These are phyloP conservation scores for Pascua sp. DNA, from an alignment of 1,284 basidiomycete genomes.

Conservation along the genomic window DNA sequence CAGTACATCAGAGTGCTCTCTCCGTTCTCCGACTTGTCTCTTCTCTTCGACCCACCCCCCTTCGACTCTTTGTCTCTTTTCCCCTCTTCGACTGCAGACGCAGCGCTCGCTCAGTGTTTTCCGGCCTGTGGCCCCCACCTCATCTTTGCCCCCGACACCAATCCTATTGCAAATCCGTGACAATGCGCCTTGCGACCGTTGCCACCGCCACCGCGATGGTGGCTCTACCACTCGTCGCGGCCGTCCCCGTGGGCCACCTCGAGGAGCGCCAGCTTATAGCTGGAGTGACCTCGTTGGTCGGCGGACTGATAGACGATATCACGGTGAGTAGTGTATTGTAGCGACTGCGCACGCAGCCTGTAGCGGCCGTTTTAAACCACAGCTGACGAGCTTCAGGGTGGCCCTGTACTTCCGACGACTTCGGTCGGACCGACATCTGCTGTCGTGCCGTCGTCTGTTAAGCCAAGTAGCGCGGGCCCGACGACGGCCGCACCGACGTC, in stretches of 20 bases:
- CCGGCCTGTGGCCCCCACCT: too few relatives aligned
- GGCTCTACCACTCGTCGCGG: conserved; percentile 4
- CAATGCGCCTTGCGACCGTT: conserved; percentile 6
- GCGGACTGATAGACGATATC: too few relatives aligned
- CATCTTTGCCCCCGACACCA: background rate
- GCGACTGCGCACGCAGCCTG: too few relatives aligned
- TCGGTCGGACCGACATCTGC: background rate
- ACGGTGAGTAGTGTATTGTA: too few relatives aligned
- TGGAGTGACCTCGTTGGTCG: too few relatives aligned
- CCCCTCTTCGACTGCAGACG: too few relatives aligned
- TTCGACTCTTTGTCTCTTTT: background rate
- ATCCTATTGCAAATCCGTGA: background rate
- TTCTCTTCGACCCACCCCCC: background rate
- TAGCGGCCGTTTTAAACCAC: background rate
- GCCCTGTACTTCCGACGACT: background rate
- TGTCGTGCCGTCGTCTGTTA: background rate
- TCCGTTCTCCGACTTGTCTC: background rate
- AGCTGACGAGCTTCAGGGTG: too few relatives aligned
- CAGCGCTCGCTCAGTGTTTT: background rate
- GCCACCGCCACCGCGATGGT: background rate
- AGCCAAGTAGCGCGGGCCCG: too few relatives aligned
- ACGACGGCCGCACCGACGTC: background rate
- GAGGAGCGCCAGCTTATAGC: background rate
- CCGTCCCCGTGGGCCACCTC: background rate
- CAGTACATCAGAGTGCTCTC: too few relatives aligned